Evolutionary conservation across 257 asterid genomes (phyloP).

Genomic region (Plantago elongata): DNA sequence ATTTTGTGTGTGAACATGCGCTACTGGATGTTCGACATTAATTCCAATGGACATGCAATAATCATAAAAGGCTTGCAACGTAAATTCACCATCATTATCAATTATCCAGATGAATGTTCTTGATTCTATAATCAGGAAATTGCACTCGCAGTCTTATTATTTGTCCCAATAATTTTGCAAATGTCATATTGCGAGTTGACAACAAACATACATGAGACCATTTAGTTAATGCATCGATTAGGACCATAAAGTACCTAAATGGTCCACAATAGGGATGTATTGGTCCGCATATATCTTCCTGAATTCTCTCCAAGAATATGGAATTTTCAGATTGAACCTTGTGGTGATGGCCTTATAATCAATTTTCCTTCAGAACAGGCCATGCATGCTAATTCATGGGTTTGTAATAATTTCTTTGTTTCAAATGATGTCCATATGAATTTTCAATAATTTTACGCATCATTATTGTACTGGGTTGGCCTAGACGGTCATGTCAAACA

Average conservation of each 20-base stretch:
- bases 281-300: slow-evolving; percentile 2
- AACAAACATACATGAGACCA: slow-evolving; percentile 8
- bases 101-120: neutral
- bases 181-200: slow-evolving; percentile 3
- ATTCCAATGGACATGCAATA: slow-evolving; percentile 4
- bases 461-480: slow-evolving; percentile 13
- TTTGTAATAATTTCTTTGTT: slow-evolving; percentile 7
- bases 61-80: neutral
- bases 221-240: neutral
- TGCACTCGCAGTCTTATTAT: neutral
- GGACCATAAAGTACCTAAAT: slow-evolving; percentile 8
- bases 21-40: neutral
- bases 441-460: slow-evolving; percentile 12
- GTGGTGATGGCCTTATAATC: neutral
- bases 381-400: neutral
- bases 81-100: slow-evolving; percentile 18
- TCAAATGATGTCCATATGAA: slow-evolving; percentile 12
- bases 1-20: slow-evolving; percentile 7
- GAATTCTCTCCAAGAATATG: neutral
- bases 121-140: slow-evolving; percentile 7
- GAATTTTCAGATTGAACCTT: neutral
- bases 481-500: slow-evolving; percentile 10
- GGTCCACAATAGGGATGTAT: slow-evolving; percentile 4
- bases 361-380: neutral
- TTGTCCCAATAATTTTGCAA: neutral